Percentiles rank a stretch among this genome's conserved stretches.
These are phyloP conservation scores for Camellia oleifera DNA, from an alignment of 179 eudicot species.

Conservation along the genomic window DNA sequence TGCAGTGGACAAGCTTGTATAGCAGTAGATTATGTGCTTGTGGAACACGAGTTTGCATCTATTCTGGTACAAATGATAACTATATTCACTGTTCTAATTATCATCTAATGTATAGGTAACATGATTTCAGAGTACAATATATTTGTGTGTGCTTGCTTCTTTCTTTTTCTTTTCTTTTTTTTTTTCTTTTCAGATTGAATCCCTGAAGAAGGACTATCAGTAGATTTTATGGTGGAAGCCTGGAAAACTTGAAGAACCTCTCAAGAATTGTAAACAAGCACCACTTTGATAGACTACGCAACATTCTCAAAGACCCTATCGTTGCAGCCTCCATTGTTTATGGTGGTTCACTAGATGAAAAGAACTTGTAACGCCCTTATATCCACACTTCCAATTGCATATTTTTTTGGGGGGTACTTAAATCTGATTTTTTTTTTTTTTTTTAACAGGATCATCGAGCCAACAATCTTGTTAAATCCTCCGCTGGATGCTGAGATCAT, in stretches of 20 bases:
- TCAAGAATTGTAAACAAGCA: conserved; percentile 62
- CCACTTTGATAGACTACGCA: conserved; percentile 65
- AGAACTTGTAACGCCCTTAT: conserved; percentile 17
- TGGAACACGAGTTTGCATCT: conserved; percentile 62
- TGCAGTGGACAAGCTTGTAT: conserved; percentile 90
- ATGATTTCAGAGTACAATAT: not conserved
- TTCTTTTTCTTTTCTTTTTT: not conserved
- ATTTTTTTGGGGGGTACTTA: not conserved
- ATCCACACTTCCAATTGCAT: not conserved
- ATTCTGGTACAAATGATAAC: conserved; percentile 46
- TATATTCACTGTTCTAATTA: not conserved
- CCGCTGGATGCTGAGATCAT: conserved; percentile 81
- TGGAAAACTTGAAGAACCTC: conserved; percentile 40
- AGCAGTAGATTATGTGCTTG: conserved; percentile 73
- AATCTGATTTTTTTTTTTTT: too few species aligned
- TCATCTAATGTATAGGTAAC: not conserved
- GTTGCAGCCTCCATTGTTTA: conserved; percentile 51
- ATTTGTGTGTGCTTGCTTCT: too few species aligned
- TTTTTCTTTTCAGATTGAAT: conserved; percentile 48
- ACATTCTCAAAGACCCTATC: conserved; percentile 44
- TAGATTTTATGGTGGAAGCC: conserved; percentile 54
- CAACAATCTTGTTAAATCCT: conserved; percentile 84
- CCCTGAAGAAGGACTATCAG: conserved; percentile 43
- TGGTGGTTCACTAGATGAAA: conserved; percentile 64
- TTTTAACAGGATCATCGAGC: conserved; percentile 71